A percentile compares a stretch with the other conserved stretches of the same genome.
Evolutionary conservation across 2,329 filamentous ascomycete species (phyloP).

Genomic region (Fusarium incarnatum): DNA sequence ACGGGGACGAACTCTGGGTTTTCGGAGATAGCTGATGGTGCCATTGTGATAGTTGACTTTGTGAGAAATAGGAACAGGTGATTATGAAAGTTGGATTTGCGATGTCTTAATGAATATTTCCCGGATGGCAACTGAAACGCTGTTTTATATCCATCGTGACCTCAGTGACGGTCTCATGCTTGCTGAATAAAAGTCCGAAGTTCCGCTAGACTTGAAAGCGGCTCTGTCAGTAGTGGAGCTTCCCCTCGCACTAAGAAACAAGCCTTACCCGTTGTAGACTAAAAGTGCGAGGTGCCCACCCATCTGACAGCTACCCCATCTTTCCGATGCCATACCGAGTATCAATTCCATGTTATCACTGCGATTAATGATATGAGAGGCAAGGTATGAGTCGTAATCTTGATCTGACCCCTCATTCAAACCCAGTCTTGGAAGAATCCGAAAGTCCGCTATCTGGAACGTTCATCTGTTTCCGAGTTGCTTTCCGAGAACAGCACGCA

Average conservation of each 20-base stretch:
- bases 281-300: slow-evolving; percentile 10
- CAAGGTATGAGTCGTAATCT: background rate
- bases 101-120: no score
- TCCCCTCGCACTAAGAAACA: background rate
- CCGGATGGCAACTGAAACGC: background rate
- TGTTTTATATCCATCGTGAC: background rate
- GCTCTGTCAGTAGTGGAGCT: background rate
- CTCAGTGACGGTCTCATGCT: no score
- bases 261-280: slow-evolving; percentile 4
- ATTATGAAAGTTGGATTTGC: no score
- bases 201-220: background rate
- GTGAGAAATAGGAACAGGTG: no score
- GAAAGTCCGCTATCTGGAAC: background rate
- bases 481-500: background rate
- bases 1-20: slow-evolving; percentile 8
- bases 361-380: fast-evolving
- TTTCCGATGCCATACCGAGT: background rate
- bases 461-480: background rate
- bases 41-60: background rate
- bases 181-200: background rate
- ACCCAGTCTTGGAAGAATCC: background rate
- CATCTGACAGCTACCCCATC: background rate
- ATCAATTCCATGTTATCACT: background rate
- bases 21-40: background rate
- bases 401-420: no score